phyloP scores from a whole-genome alignment of 75 land plant species.

The Larix kaempferi region DNA sequence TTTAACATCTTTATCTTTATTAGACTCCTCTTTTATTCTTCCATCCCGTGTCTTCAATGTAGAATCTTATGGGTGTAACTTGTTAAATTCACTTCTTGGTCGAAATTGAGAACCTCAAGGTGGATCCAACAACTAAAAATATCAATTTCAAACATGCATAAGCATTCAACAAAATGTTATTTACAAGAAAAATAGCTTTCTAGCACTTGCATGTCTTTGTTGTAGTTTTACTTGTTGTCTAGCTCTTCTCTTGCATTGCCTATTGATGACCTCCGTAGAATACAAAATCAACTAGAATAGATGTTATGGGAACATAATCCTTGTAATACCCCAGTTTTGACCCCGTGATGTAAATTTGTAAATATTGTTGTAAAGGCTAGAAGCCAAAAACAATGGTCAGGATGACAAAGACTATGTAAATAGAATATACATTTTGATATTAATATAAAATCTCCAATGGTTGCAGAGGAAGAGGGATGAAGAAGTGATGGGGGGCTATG shows the following conservation, averaged over 20 bases:
- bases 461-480: too few species aligned
- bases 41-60: not conserved
- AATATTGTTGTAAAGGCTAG: too few species aligned
- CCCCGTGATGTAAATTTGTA: too few species aligned
- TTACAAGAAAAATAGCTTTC: not conserved
- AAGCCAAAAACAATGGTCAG: too few species aligned
- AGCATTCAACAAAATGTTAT: too few species aligned
- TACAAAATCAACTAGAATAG: conserved; percentile 62
- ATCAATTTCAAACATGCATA: not conserved
- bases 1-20: not conserved
- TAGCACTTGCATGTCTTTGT: conserved; percentile 4
- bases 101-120: not conserved
- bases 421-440: too few species aligned
- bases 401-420: too few species aligned
- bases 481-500: too few species aligned
- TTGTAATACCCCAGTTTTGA: too few species aligned
- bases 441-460: too few species aligned
- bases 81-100: not conserved
- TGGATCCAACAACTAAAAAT: too few species aligned
- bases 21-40: not conserved
- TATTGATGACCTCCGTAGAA: conserved; percentile 62
- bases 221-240: not conserved
- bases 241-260: conserved; percentile 43
- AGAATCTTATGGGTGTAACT: not conserved
- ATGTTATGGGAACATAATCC: conserved; percentile 37